Base-by-base conservation (phyloP, 352 stramenopile genomes). In the Globisporangium alternatum region DNA sequence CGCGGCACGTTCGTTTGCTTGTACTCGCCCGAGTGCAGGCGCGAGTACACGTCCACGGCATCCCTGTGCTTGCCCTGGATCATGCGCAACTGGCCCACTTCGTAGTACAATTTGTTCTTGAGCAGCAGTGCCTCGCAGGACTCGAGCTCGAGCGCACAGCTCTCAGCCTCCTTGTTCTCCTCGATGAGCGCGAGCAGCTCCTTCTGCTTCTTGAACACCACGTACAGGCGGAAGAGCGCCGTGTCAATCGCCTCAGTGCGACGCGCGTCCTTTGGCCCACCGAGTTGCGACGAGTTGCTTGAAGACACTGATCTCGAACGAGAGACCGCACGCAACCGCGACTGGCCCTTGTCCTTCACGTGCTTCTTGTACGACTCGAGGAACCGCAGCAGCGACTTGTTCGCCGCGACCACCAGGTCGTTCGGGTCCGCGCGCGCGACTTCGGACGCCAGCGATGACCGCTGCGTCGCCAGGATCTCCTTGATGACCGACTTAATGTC, bases 1-100 rank as follows among this genome's bases (percentile, higher is more conserved):
- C 88, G 96, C 1, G 91, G 90, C 17, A 96, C 73, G 17, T 77
- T 89, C 0, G 81, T 91, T 55, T 97, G 93, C 55, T 97, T 89
- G 60, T 93, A 86, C 51, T 92, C 78, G 25, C 89, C 88, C 5
- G 81, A 77, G 37, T 93, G 84, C 60, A 96, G 69, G 31, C 79
- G 78, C 43, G 86, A 71, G 64, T 92, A 95, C 21, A 97, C 76
- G 44, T 98, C 93, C 25, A 97, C 72, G 0, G 81, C 84, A 28
- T 91, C 79, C 6, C 80, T 75, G 58, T 89, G 83, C 47, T 80
- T 90, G 28, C 83, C 72, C 41, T 94, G 82, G 49, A 82, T 78
- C 15, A 88, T 70, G 13, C 89, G 67, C 5, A 96, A 60, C 64
- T 93, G 81, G 1, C 76, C 87, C 13, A 86, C 68, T 54, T 96